phyloP scores from a whole-genome alignment of 1,139 yeast genomes.

The Geotrichum reessii region DNA sequence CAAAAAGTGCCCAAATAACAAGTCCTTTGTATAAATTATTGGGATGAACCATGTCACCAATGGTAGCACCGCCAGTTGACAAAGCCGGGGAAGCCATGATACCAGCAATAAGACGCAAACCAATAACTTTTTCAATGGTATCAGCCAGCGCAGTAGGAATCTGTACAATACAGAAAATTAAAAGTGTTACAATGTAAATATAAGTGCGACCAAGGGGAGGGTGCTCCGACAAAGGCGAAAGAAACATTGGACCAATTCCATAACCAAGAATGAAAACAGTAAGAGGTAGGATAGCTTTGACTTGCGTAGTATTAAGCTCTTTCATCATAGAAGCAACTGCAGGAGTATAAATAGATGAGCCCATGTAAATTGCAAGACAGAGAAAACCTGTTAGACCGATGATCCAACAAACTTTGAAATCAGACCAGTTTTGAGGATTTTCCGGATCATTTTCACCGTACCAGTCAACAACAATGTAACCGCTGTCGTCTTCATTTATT shows the following conservation, averaged over 20 bases:
- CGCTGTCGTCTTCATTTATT: slow-evolving; percentile 3
- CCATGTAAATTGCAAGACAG: slow-evolving; percentile 54
- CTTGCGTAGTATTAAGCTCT: slow-evolving; percentile 43
- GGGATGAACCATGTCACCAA: slow-evolving; percentile 45
- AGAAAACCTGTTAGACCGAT: slow-evolving; percentile 42
- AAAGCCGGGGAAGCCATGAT: slow-evolving; percentile 78
- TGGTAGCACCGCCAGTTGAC: slow-evolving; percentile 72
- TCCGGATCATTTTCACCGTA: slow-evolving; percentile 52
- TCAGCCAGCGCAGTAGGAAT: slow-evolving; percentile 45
- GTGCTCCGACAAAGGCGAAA: slow-evolving; percentile 51
- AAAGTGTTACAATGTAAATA: slow-evolving; percentile 49
- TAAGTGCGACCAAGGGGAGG: slow-evolving; percentile 50
- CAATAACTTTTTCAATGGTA: slow-evolving; percentile 46
- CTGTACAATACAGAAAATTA: slow-evolving; percentile 52
- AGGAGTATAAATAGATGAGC: slow-evolving; percentile 57
- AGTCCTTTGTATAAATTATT: not conserved
- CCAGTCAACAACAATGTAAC: slow-evolving; percentile 35
- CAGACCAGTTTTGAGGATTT: slow-evolving; percentile 55
- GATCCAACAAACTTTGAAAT: slow-evolving; percentile 38
- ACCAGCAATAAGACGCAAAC: slow-evolving; percentile 75
- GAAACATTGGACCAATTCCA: slow-evolving; percentile 51
- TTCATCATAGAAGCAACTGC: slow-evolving; percentile 43
- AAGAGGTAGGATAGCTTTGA: slow-evolving; percentile 46
- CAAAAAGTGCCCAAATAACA: slow-evolving; percentile 41
- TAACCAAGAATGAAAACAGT: slow-evolving; percentile 55